Evolutionary conservation across 768 basidiomycete genomes (phyloP), one percentile per base, ranked within the genome.

Genomic region (Tylopilus cervinicoccineus): DNA sequence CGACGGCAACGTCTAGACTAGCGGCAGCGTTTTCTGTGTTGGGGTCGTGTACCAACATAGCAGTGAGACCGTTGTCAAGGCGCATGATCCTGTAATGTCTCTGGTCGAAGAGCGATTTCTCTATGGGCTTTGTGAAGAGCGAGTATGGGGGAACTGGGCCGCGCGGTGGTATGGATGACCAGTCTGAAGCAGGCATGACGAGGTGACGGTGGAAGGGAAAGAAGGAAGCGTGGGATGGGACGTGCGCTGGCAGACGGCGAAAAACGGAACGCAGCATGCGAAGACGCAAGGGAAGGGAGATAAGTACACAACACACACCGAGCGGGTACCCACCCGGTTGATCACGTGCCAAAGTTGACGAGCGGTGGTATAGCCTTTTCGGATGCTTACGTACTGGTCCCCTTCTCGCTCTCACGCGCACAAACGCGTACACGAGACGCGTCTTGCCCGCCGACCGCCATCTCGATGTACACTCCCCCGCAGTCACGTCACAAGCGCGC

Each of bases 21-120:
- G 95, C 96, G 0, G 93, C 91, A 11, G 92, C 88, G 70, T 94
- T 96, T 71, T 99, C 96, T 6, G 94, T 83, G 53, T 81, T 83
- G 0, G 79, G 69, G 63, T 99, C 95, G 47, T 84, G 84, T 13
- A 98, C 76, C 22, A 99, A 68, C 54, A 86, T 79, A 1, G 84
- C 93, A 52, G 89, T 84, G n/a, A 99, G 70, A 4, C 88, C 93
- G 61, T 98, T 99, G 7, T 83, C 76, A n/a, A 99, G 78, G 40
- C 76, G 76, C 53, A 99, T 86, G 39, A 93, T 64, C 42, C 86
- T 73, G 65, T 96, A 95, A 14, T 83, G 76, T 50, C 92, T 74
- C 58, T 88, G 83, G 62, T 95, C 92, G 58, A 85, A 79, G 43
- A 76, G 75, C 0, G 89, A 86, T 66, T 84, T 83, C 50, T 83